Evolutionary conservation across 2,329 filamentous ascomycete genomes (phyloP), one percentile per base, ranked within the genome.

Genomic region (Cordyceps cateniannulata): DNA sequence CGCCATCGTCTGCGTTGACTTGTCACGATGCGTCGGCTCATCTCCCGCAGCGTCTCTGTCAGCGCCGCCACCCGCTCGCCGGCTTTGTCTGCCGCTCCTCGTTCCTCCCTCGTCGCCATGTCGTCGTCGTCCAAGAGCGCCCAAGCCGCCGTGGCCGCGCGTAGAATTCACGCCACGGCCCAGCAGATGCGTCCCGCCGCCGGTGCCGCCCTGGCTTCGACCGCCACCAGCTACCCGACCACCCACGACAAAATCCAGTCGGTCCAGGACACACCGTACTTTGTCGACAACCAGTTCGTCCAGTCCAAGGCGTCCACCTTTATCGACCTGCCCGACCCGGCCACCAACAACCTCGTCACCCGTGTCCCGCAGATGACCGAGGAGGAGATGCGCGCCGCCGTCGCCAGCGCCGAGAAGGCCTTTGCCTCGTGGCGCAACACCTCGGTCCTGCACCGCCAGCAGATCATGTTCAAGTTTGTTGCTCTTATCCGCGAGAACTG

Each of bases 391-490:
- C 82, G 83, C 73, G 87, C 87, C 16, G 88, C 86, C 7, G 88
- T 93, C 2, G 87, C 85, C 66, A 90, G 88, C 70, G 90, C 90
- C 5, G 78, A 88, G 76, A 86, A 85, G 75, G 90, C 90, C 1
- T 93, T 91, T 73, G 83, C 86, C 65, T 79, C 79, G 55, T 95
- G 90, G 90, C 85, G 80, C 68, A 80, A 81, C 65, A 93, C 85
- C 27, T 90, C 85, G 71, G 78, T 93, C 65, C 81, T 95, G 66
- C 79, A 83, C 64, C 82, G 90, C 64, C 90, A 95, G 80, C 85
- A 90, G 77, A 87, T 93, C 76, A 91, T 93, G 88, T 93, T 95
- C 81, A 89, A 88, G 75, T 92, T 91, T 69, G 89, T 91, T 38
- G 81, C 82, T 35, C 78, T 95, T 70, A 91, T 95, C 72, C 81